Evolutionary conservation across 202 grass and related monocot species (phyloP), one percentile per base, ranked within the genome.

Genomic region (Brachypodium distachyon): DNA sequence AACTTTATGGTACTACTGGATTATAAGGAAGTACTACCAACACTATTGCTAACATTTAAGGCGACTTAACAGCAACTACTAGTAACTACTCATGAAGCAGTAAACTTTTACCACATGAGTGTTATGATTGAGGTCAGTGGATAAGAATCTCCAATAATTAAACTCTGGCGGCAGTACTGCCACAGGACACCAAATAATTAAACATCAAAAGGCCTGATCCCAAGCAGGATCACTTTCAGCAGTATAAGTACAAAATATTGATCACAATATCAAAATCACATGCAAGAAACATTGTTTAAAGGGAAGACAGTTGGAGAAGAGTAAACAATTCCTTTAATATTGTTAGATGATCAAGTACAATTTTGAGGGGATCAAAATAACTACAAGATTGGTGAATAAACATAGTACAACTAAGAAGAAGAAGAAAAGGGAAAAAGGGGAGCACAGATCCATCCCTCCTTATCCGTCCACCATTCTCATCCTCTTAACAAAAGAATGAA

Each of bases 401-500:
- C 42, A 67, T 66, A 72, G 65, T 89, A 85, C 67, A 90, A 7
- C 59, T 79, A 81, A 87, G 77, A 49, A 77, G 52, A 52, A 83
- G 26, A 56, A 31, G 48, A 32, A 79, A 72, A 40, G 58, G 53
- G 9, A 29, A 63, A 81, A 73, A 56, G 49, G 55, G 70, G 73
- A 92, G 79, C 78, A 75, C 66, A 75, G 70, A 81, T 85, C 63
- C 81, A 84, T 78, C 80, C 82, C 77, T 82, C 80, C 80, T 86
- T 58, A 86, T 86, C 76, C 80, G 78, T 84, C 73, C 88, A 78
- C 78, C 82, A 79, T 46, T 26, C 73, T 87, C 80, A 73, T 79
- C 66, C 80, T 78, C 83, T 55, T 84, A 77, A 78, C 81, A 80
- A 93, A 92, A 90, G 78, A 97, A 97, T 88, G 90, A 97, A 93